phyloP scores from a whole-genome alignment of 495 filamentous ascomycete genomes.

The Podospora bellae-mahoneyi region DNA sequence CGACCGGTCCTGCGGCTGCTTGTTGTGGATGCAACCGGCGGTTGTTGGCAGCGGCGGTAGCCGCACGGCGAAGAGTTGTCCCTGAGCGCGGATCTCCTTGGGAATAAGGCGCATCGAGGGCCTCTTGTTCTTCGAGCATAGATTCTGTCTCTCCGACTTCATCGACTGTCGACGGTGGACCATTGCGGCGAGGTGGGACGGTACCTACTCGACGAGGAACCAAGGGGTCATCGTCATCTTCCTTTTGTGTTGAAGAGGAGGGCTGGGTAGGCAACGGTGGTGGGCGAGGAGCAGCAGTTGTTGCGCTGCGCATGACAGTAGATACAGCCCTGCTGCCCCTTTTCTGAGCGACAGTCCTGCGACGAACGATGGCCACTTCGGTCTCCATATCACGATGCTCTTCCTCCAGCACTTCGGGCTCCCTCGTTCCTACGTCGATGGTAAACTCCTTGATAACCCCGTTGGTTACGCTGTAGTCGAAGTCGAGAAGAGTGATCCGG shows the following conservation, averaged over 20 bases:
- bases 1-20: constrained; percentile 37
- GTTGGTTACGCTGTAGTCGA: constrained; percentile 57
- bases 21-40: constrained; percentile 56
- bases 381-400: constrained; percentile 73
- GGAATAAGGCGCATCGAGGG: constrained; percentile 67
- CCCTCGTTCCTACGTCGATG: constrained; percentile 71
- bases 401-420: constrained; percentile 67
- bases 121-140: constrained; percentile 53
- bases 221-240: constrained; percentile 42
- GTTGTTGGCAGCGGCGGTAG: constrained; percentile 70
- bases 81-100: constrained; percentile 75
- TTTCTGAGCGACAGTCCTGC: constrained; percentile 64
- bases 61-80: constrained; percentile 71
- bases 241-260: constrained; percentile 14
- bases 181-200: constrained; percentile 16
- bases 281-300: constrained; percentile 22
- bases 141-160: constrained; percentile 32
- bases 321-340: constrained; percentile 37
- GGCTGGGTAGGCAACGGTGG: constrained; percentile 28
- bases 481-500: constrained; percentile 73
- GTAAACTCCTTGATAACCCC: constrained; percentile 55
- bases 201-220: constrained; percentile 39
- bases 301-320: constrained; percentile 36
- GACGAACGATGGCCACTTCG: constrained; percentile 76
- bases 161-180: constrained; percentile 25